Evolutionary conservation across 306 rosid genomes (phyloP).

Genomic region (Arachis stenosperma): DNA sequence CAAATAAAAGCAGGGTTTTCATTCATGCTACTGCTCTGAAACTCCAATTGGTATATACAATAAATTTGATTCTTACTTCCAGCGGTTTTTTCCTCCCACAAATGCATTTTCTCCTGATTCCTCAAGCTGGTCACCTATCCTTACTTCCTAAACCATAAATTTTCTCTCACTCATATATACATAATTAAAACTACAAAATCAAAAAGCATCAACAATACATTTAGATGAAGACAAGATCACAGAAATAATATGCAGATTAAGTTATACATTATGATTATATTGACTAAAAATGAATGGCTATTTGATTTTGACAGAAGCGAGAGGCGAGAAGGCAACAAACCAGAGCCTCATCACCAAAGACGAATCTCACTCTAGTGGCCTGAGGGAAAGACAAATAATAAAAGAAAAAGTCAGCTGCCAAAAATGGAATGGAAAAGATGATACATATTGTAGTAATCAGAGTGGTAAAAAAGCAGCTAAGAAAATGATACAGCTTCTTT

Average conservation of each 20-base stretch:
- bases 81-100: conserved; percentile 91
- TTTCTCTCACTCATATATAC: conserved; percentile 6
- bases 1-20: conserved; percentile 36
- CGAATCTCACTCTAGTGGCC: conserved; percentile 93
- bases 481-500: neutral
- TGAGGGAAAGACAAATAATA: conserved; percentile 44
- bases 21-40: conserved; percentile 7
- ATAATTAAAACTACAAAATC: neutral
- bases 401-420: conserved; percentile 32
- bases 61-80: conserved; percentile 71
- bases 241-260: neutral
- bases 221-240: conserved; percentile 27
- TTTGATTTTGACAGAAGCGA: conserved; percentile 1
- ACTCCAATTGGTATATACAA: conserved; percentile 8
- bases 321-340: conserved; percentile 59
- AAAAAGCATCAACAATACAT: neutral
- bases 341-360: conserved; percentile 83
- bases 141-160: conserved; percentile 72
- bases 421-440: conserved; percentile 19
- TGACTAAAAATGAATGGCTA: conserved; percentile 7
- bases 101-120: conserved; percentile 94
- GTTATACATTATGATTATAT: neutral
- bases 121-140: conserved; percentile 80
- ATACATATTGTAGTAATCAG: neutral
- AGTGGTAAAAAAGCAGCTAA: conserved; percentile 6